These are phyloP conservation scores for Floccularia luteovirens DNA, from an alignment of 768 basidiomycete species.

Conservation along the genomic window DNA sequence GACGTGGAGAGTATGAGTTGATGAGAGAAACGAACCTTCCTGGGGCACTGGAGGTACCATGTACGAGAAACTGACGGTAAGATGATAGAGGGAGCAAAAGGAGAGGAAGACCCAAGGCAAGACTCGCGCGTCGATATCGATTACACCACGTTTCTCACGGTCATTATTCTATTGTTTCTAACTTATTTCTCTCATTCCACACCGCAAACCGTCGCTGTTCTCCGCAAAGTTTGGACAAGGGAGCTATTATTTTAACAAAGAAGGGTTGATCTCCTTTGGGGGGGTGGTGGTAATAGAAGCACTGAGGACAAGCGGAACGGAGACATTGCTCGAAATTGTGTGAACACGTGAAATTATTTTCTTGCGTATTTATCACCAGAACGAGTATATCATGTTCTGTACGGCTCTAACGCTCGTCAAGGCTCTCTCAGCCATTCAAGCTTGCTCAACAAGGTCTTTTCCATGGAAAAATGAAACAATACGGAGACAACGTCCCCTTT, in stretches of 20 bases:
- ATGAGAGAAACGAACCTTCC: conserved; percentile 47
- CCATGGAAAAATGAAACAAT: conserved; percentile 72
- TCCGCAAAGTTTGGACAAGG: too few species aligned
- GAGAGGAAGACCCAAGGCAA: not conserved
- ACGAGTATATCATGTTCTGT: too few species aligned
- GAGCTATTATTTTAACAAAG: too few species aligned
- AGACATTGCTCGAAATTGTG: too few species aligned
- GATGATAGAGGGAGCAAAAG: not conserved
- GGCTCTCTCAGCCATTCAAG: conserved; percentile 67
- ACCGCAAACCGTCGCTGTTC: too few species aligned
- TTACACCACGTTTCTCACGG: conserved; percentile 14
- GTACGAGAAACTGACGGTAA: conserved; percentile 6
- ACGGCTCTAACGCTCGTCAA: conserved; percentile 22
- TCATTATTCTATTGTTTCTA: conserved; percentile 8
- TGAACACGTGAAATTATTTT: too few species aligned
- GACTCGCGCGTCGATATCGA: too few species aligned
- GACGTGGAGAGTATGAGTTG: conserved; percentile 1
- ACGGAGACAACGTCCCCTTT: conserved; percentile 86
- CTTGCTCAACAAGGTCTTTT: conserved; percentile 75
- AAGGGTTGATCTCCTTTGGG: too few species aligned
- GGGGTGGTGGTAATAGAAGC: too few species aligned
- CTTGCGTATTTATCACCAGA: too few species aligned
- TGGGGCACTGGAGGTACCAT: conserved; percentile 75
- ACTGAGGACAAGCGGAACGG: too few species aligned
- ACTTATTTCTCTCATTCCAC: too few species aligned